Conservation (phyloP, 495 filamentous ascomycete genomes). For the Xylaria nigripes region DNA sequence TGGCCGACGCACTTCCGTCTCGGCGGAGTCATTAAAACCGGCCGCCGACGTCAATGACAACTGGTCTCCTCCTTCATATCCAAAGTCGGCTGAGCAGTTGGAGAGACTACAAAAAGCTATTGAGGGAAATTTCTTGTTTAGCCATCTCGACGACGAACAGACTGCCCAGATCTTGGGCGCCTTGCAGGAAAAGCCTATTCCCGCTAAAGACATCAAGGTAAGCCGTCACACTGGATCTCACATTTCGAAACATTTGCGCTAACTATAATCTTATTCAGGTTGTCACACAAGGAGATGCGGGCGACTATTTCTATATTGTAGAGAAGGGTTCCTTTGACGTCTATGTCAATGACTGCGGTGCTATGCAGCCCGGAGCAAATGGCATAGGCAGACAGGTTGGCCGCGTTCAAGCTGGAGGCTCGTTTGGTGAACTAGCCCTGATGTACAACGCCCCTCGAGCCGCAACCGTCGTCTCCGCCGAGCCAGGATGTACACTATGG, state of each 20-base stretch:
- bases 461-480: slow-evolving; percentile 85
- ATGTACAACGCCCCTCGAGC: slow-evolving; percentile 99
- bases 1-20: slow-evolving; percentile 88
- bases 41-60: slow-evolving; percentile 72
- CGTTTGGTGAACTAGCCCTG: slow-evolving; percentile 93
- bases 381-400: slow-evolving; percentile 83
- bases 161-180: slow-evolving; percentile 79
- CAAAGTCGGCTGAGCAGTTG: slow-evolving; percentile 75
- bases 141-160: slow-evolving; percentile 88
- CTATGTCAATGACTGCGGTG: slow-evolving; percentile 74
- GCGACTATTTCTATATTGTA: slow-evolving; percentile 96
- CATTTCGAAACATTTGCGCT: not conserved
- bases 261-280: slow-evolving; percentile 40
- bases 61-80: slow-evolving; percentile 80
- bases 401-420: slow-evolving; percentile 76
- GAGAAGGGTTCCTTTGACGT: slow-evolving; percentile 87
- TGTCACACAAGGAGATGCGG: slow-evolving; percentile 90
- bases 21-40: slow-evolving; percentile 91
- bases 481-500: slow-evolving; percentile 76
- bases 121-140: slow-evolving; percentile 86
- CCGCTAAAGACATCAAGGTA: slow-evolving; percentile 84
- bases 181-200: slow-evolving; percentile 89
- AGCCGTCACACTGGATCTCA: not conserved
- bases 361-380: slow-evolving; percentile 69
- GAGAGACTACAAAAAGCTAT: slow-evolving; percentile 72